Percentiles rank a stretch among this genome's conserved stretches.
Evolutionary conservation across 1,284 basidiomycete genomes (phyloP).

Genomic region (Somion occarium): DNA sequence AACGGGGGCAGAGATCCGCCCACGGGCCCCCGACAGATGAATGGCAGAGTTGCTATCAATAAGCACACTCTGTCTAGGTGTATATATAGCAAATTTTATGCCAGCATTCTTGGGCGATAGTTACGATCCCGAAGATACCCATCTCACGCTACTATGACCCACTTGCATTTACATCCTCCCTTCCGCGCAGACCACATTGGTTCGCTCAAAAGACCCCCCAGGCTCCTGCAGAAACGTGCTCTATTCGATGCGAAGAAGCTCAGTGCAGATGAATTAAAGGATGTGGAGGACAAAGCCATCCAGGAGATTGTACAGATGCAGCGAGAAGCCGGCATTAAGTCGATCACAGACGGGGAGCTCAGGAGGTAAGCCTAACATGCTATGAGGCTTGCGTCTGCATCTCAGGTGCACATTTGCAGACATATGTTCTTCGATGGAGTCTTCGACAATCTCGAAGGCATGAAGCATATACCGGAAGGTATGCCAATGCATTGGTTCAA

Average conservation of each 20-base stretch:
- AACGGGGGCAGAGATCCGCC: too few relatives aligned
- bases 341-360: constrained; percentile 49
- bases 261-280: constrained; percentile 31
- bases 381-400: background rate
- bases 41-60: too few relatives aligned
- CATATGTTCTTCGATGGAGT: constrained; percentile 56
- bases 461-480: constrained; percentile 53
- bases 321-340: constrained; percentile 36
- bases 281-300: constrained; percentile 43
- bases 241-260: constrained; percentile 31
- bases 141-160: constrained; percentile 7
- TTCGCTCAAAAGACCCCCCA: constrained; percentile 40
- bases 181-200: constrained; percentile 41
- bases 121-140: background rate
- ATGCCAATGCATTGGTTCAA: too few relatives aligned
- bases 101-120: too few relatives aligned
- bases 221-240: constrained; percentile 37
- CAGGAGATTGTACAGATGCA: constrained; percentile 37
- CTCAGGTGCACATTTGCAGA: constrained; percentile 25
- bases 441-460: constrained; percentile 60
- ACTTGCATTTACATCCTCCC: constrained; percentile 28
- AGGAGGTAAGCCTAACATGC: constrained; percentile 23
- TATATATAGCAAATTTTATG: too few relatives aligned
- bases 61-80: too few relatives aligned
- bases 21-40: too few relatives aligned